Evolutionary conservation across 2,329 filamentous ascomycete species (phyloP).

Genomic region (Botrytis tulipae): DNA sequence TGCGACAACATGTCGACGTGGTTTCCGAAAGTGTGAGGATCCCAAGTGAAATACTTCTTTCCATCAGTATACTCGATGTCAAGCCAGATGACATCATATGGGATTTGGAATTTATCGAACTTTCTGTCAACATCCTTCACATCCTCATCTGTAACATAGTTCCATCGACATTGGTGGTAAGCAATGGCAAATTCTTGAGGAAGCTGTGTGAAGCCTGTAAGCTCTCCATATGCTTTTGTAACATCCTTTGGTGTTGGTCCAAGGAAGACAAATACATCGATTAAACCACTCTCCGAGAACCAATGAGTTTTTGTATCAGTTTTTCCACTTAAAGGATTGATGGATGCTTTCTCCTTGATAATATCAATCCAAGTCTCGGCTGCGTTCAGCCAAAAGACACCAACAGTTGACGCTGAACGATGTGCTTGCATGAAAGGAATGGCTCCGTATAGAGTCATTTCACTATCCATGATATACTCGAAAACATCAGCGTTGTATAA

Average conservation of each 20-base stretch:
- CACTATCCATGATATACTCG: conserved; percentile 94
- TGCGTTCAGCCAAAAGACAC: conserved; percentile 95
- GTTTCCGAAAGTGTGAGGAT: conserved; percentile 81
- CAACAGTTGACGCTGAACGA: conserved; percentile 87
- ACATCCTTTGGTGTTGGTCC: conserved; percentile 83
- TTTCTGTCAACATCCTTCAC: conserved; percentile 95
- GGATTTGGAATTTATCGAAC: conserved; percentile 92
- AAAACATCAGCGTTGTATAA: conserved; percentile 97
- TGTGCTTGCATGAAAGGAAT: conserved; percentile 99
- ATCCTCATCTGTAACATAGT: conserved; percentile 95
- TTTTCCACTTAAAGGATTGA: conserved; percentile 75
- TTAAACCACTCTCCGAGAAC: conserved; percentile 87
- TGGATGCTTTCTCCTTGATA: conserved; percentile 70
- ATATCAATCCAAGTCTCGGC: conserved; percentile 98
- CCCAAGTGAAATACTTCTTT: conserved; percentile 98
- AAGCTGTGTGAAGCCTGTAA: conserved; percentile 88
- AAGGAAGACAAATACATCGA: conserved; percentile 93
- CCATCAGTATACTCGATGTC: conserved; percentile 97
- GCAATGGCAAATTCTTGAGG: conserved; percentile 89
- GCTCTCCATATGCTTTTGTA: conserved; percentile 76
- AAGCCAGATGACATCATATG: conserved; percentile 98
- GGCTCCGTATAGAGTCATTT: conserved; percentile 96
- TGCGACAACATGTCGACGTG: conserved; percentile 86
- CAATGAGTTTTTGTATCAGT: conserved; percentile 88
- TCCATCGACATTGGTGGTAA: conserved; percentile 98